A percentile compares a stretch with the other conserved stretches of the same genome.
These are phyloP conservation scores for Coccomyxa sp. DNA, from an alignment of 139 green algal species.

Conservation along the genomic window DNA sequence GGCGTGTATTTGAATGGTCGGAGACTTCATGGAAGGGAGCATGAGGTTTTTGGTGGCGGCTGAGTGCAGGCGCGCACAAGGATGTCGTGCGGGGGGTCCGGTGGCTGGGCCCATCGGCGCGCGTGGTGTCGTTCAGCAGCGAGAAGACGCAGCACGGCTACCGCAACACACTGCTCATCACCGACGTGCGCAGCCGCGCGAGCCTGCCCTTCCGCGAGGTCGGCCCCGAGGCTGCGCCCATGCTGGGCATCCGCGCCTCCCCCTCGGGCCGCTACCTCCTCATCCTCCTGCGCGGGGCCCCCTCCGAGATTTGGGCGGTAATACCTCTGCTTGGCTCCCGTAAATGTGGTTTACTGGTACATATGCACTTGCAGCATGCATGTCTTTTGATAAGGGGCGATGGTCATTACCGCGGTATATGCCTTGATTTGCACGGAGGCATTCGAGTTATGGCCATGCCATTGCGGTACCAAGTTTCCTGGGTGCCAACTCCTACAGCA, in stretches of 20 bases:
- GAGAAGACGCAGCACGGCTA: constrained; percentile 39
- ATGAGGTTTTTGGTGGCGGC: too few species aligned
- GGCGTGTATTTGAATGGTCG: too few species aligned
- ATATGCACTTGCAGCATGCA: too few species aligned
- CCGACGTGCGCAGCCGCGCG: constrained; percentile 42
- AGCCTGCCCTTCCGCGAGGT: constrained; percentile 30
- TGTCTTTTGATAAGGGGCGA: too few species aligned
- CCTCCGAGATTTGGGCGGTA: constrained; percentile 75
- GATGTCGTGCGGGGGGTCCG: constrained; percentile 44
- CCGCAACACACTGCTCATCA: constrained; percentile 60
- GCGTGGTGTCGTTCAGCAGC: constrained; percentile 56
- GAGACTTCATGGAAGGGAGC: too few species aligned
- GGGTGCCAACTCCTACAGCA: too few species aligned
- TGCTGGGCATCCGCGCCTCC: constrained; percentile 61
- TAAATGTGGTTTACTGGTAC: too few species aligned
- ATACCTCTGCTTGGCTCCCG: background rate
- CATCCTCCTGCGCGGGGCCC: constrained; percentile 43
- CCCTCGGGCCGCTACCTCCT: constrained; percentile 66
- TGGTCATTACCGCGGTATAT: too few species aligned
- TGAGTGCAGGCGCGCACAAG: constrained; percentile 27
- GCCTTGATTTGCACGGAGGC: too few species aligned
- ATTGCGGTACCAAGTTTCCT: too few species aligned
- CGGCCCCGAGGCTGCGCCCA: constrained; percentile 32
- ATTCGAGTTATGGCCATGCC: too few species aligned
- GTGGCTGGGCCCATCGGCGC: constrained; percentile 64